Evolutionary conservation across 257 asterid species (phyloP).

Genomic region (Gynochthodes officinalis): DNA sequence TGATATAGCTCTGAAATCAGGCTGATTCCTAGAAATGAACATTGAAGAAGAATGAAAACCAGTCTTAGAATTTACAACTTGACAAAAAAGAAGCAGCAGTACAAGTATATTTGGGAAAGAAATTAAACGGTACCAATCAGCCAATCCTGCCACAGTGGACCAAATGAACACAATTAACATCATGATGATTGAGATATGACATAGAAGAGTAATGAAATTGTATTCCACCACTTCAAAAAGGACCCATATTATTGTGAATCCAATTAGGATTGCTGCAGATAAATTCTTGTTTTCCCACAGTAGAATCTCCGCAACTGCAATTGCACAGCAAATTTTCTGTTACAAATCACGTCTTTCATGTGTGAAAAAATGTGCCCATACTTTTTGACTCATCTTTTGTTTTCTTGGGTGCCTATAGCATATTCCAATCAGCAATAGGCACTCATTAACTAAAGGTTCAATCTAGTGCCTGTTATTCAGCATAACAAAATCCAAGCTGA

Average conservation of each 20-base stretch:
- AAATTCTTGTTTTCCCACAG: conserved; percentile 69
- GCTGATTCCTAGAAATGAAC: conserved; percentile 51
- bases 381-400: conserved; percentile 2
- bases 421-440: conserved; percentile 1
- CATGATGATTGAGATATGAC: conserved; percentile 43
- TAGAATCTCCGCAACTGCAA: conserved; percentile 62
- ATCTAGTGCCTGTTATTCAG: background rate
- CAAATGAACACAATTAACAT: conserved; percentile 58
- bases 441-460: no score
- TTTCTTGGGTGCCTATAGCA: background rate
- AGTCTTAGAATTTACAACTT: no score
- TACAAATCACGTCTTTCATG: background rate
- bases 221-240: conserved; percentile 73
- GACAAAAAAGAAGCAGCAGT: no score
- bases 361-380: background rate
- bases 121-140: conserved; percentile 37
- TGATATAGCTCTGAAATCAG: conserved; percentile 42
- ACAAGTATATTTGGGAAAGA: background rate
- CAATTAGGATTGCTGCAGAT: conserved; percentile 61
- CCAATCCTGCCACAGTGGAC: conserved; percentile 62
- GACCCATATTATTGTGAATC: conserved; percentile 61
- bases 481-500: background rate
- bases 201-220: conserved; percentile 57
- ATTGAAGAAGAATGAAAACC: background rate
- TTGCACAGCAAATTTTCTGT: background rate